Conservation (phyloP, 441 rosid species). For the Erodium texanum region DNA sequence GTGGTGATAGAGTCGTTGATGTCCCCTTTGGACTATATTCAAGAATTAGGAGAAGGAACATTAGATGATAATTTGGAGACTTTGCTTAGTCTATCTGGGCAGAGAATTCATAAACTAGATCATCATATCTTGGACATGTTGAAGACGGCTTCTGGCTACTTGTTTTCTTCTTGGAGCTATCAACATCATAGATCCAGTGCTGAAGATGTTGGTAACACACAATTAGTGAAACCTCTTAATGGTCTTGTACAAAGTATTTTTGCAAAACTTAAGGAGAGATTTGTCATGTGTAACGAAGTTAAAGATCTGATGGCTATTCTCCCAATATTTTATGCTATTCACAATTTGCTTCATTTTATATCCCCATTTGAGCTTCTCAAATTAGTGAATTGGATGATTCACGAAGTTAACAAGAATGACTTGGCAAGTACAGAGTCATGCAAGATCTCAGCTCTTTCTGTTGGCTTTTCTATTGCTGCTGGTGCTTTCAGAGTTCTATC, state of each 20-base stretch:
- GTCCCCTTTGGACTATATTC: conserved; percentile 38
- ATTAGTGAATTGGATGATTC: conserved; percentile 49
- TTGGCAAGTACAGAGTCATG: conserved; percentile 24
- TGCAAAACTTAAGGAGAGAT: conserved; percentile 33
- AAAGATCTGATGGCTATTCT: conserved; percentile 39
- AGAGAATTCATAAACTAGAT: conserved; percentile 48
- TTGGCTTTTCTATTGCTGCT: conserved; percentile 57
- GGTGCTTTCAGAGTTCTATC: conserved; percentile 59
- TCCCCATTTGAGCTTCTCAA: conserved; percentile 68
- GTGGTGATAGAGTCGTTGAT: conserved; percentile 37
- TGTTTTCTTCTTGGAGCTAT: conserved; percentile 33
- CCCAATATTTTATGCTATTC: conserved; percentile 46
- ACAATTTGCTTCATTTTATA: conserved; percentile 42
- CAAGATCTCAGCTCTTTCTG: conserved; percentile 27
- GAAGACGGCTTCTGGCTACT: conserved; percentile 39
- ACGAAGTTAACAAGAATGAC: conserved; percentile 31
- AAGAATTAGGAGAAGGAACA: conserved; percentile 26
- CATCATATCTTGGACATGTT: conserved; percentile 47
- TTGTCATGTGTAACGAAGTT: conserved; percentile 39
- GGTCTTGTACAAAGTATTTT: conserved; percentile 36
- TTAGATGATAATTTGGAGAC: conserved; percentile 32
- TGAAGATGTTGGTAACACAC: conserved; percentile 27
- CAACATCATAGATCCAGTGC: conserved; percentile 18
- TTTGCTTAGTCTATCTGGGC: conserved; percentile 33
- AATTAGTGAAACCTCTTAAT: conserved; percentile 37